Conservation (phyloP, 108 stramenopile genomes). For the Chaetoceros tenuissimus region DNA sequence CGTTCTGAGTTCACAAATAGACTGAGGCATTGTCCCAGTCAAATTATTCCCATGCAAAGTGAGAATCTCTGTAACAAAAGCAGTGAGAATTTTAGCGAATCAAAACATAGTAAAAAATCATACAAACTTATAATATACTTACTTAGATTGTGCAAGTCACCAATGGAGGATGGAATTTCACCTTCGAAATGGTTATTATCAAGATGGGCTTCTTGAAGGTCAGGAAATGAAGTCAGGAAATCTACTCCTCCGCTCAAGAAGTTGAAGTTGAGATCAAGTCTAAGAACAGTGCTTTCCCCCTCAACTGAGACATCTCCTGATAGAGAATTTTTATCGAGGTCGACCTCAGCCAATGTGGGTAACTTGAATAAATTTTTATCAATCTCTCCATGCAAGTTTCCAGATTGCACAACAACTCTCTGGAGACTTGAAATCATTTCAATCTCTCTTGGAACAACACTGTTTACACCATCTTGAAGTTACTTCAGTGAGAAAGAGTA, state of each 20-base stretch:
- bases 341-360: neutral
- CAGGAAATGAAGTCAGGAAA: neutral
- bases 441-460: too few relatives aligned
- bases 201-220: neutral
- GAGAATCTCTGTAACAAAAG: neutral
- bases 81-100: too few relatives aligned
- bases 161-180: neutral
- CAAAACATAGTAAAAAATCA: neutral
- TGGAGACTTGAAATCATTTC: neutral
- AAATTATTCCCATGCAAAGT: neutral
- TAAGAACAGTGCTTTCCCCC: neutral
- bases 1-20: neutral
- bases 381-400: neutral
- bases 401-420: neutral
- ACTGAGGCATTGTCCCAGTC: neutral
- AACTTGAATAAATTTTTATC: neutral
- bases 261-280: neutral
- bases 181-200: slow-evolving; percentile 3
- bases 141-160: neutral
- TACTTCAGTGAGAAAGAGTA: too few relatives aligned
- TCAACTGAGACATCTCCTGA: neutral
- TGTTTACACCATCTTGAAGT: too few relatives aligned
- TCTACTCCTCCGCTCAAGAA: neutral
- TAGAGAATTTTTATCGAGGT: neutral
- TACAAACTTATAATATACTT: too few relatives aligned